Percentiles rank a stretch among this genome's conserved stretches.
Conservation (phyloP, 495 filamentous ascomycete species). For the Staphylotrichum tortipilum region DNA sequence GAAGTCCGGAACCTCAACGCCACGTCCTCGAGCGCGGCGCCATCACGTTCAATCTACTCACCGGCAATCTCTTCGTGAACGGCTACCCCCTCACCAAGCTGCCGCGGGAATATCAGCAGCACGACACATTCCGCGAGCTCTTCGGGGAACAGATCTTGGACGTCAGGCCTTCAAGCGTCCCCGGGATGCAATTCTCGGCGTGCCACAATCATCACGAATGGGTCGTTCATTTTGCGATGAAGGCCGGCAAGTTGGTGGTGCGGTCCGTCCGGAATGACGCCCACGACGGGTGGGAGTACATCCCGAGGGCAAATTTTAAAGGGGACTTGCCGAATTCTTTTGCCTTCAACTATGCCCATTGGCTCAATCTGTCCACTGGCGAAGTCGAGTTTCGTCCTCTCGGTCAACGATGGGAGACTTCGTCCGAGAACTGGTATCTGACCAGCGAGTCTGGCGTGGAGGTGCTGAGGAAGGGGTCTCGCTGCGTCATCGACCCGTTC, state of each 20-base stretch:
- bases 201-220: constrained; percentile 11
- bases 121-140: constrained; percentile 24
- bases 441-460: background rate
- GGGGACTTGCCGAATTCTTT: constrained; percentile 40
- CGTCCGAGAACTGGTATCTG: constrained; percentile 5
- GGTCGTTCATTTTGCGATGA: constrained; percentile 15
- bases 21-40: constrained; percentile 6
- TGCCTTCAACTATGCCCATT: constrained; percentile 45
- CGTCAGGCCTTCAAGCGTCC: constrained; percentile 40
- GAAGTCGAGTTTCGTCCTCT: constrained; percentile 44
- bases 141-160: constrained; percentile 32
- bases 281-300: constrained; percentile 30
- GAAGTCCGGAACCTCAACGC: background rate
- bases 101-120: constrained; percentile 38
- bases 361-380: constrained; percentile 23
- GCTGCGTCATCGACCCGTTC: constrained; percentile 4
- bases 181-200: constrained; percentile 40
- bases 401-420: constrained; percentile 32
- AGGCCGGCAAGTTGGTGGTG: constrained; percentile 3
- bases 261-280: background rate
- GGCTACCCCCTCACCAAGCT: constrained; percentile 43
- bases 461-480: background rate
- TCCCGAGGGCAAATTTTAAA: constrained; percentile 35
- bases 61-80: constrained; percentile 48
- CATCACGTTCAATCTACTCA: constrained; percentile 49